Evolutionary conservation across 2,329 filamentous ascomycete species (phyloP).

Genomic region (Aspergillus thermomutatus): DNA sequence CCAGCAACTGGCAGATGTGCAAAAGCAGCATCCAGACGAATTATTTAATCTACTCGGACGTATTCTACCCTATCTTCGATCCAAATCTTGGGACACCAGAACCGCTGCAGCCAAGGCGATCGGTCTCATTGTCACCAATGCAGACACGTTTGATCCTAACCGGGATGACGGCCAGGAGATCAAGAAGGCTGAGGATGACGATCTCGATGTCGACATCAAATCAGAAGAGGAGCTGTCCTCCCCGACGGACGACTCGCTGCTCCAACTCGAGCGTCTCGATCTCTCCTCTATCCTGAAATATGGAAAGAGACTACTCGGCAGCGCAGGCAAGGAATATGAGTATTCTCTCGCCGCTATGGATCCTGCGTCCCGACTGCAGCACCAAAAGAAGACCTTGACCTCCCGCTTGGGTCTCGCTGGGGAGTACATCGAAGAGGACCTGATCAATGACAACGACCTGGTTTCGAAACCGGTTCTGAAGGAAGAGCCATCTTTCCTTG

Average conservation of each 20-base stretch:
- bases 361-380: slow-evolving; percentile 72
- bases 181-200: slow-evolving; percentile 50
- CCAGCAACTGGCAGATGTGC: slow-evolving; percentile 93
- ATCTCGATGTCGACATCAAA: slow-evolving; percentile 38
- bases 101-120: slow-evolving; percentile 91
- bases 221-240: slow-evolving; percentile 32
- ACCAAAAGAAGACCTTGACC: slow-evolving; percentile 84
- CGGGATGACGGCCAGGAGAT: slow-evolving; percentile 57
- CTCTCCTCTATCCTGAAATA: slow-evolving; percentile 75
- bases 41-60: slow-evolving; percentile 91
- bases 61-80: slow-evolving; percentile 91
- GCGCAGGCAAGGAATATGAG: slow-evolving; percentile 76
- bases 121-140: slow-evolving; percentile 88
- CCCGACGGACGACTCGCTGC: slow-evolving; percentile 54
- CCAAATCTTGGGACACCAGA: slow-evolving; percentile 95
- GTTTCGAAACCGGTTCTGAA: slow-evolving; percentile 45
- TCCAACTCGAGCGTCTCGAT: slow-evolving; percentile 72
- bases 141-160: slow-evolving; percentile 84
- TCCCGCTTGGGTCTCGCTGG: slow-evolving; percentile 81
- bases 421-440: slow-evolving; percentile 79
- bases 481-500: slow-evolving; percentile 49
- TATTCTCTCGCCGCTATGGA: slow-evolving; percentile 79
- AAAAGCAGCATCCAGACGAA: slow-evolving; percentile 97
- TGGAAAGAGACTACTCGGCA: slow-evolving; percentile 80
- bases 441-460: slow-evolving; percentile 64